phyloP scores from a whole-genome alignment of 805 yeast species.

The Starmerella riodocensis region DNA sequence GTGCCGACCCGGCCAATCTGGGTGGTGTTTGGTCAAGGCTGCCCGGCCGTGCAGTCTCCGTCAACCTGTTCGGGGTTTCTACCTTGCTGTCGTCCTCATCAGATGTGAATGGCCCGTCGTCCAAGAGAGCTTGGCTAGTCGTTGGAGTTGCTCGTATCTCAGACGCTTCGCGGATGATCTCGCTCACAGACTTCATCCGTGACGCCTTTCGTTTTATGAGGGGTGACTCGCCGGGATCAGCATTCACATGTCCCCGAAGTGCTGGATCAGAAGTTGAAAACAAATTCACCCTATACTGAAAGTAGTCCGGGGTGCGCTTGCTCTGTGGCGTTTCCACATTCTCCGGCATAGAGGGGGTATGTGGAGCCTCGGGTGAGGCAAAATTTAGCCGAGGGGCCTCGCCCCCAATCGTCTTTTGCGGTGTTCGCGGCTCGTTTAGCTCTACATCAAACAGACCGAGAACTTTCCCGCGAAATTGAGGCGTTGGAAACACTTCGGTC shows the following conservation, averaged over 20 bases:
- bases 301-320: conserved; percentile 18
- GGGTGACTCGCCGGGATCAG: conserved; percentile 10
- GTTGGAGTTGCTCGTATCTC: too few species aligned
- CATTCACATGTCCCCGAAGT: too few species aligned
- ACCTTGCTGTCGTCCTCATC: neutral
- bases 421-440: conserved; percentile 10
- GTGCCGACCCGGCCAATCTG: neutral
- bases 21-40: neutral
- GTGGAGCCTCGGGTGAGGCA: conserved; percentile 2
- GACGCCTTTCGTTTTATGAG: conserved; percentile 6
- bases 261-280: too few species aligned
- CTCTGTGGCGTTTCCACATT: conserved; percentile 15
- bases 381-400: neutral
- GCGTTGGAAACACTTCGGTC: conserved; percentile 18
- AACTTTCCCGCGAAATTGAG: conserved; percentile 16
- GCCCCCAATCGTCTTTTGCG: conserved; percentile 2
- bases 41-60: neutral
- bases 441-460: conserved; percentile 19
- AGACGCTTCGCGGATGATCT: conserved; percentile 12
- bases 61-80: neutral
- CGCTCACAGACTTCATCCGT: conserved; percentile 13
- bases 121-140: neutral
- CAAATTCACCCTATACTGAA: conserved; percentile 9
- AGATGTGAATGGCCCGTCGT: neutral
- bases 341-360: neutral